Evolutionary conservation across 805 yeast genomes (phyloP), one percentile per base, ranked within the genome.

Genomic region (Debaryomyces maramus): DNA sequence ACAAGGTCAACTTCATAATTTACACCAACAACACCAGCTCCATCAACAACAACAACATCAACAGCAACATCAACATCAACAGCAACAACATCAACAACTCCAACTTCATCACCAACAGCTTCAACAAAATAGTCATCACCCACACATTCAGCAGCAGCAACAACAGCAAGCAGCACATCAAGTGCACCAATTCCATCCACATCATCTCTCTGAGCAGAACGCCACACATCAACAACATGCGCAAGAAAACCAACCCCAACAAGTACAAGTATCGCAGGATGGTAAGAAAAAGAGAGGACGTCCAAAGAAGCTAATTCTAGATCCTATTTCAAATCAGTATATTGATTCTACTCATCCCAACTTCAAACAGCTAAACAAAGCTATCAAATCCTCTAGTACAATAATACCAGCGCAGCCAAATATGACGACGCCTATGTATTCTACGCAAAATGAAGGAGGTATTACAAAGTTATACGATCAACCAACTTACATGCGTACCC

Each of bases 331-430:
- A 8, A 63, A 65, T 40, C 62, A 58, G 39, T 67, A 59, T 47
- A 65, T 67, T 36, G 73, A 68, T 47, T 63, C 70, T 16, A 55
- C 61, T 11, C 73, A 69, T 45, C 70, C 70, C 15, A 65, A 67
- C 44, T 69, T 58, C 52, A 69, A 69, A 47, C 60, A 54, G n/a
- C 55, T 69, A 38, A 69, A 67, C 43, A 60, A 63, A 28, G 40
- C 44, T 7, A 44, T 50, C 46, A 52, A 41, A 39, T 45, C 36
- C 35, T 42, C 46, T 14, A 30, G 29, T 20, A 16, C 41, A n/a
- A 21, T 26, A 16, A 20, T 34, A 21, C 17, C 37, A 8, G 32
- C 17, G 6, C 29, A 31, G 13, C 9, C 33, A 10, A 14, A 20
- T 26, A 8, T 28, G 10, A 7, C 30, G 4, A 13, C 19, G 11